A percentile compares a stretch with the other conserved stretches of the same genome.
Evolutionary conservation across 257 asterid species (phyloP).

Genomic region (Voacanga thouarsii): DNA sequence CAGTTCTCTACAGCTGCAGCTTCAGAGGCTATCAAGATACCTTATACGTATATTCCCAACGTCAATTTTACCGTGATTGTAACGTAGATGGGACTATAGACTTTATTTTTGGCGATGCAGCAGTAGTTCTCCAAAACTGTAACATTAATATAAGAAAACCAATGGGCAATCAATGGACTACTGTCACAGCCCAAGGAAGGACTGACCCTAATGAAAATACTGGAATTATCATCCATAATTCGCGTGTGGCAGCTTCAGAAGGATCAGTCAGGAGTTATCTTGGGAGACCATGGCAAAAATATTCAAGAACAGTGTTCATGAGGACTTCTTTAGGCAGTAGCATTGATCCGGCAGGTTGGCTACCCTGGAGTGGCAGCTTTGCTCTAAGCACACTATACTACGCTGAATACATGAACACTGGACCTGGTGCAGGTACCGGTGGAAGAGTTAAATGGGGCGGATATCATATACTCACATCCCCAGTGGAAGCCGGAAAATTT

Average conservation of each 20-base stretch:
- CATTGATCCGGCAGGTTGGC: slow-evolving; percentile 56
- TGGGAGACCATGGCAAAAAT: slow-evolving; percentile 61
- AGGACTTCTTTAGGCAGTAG: slow-evolving; percentile 31
- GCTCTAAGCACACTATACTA: slow-evolving; percentile 47
- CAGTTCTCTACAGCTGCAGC: slow-evolving; percentile 54
- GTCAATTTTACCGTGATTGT: slow-evolving; percentile 60
- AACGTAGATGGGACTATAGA: slow-evolving; percentile 54
- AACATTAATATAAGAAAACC: slow-evolving; percentile 41
- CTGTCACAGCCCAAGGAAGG: slow-evolving; percentile 59
- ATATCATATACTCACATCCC: slow-evolving; percentile 28
- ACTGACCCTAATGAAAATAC: slow-evolving; percentile 48
- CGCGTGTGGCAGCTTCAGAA: slow-evolving; percentile 31
- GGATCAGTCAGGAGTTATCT: slow-evolving; percentile 28
- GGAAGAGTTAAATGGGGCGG: slow-evolving; percentile 61
- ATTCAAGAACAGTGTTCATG: slow-evolving; percentile 43
- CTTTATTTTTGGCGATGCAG: slow-evolving; percentile 65
- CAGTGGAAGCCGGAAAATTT: slow-evolving; percentile 40
- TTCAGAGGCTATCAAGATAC: slow-evolving; percentile 72
- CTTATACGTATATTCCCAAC: slow-evolving; percentile 44
- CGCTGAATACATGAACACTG: slow-evolving; percentile 51
- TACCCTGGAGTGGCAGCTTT: slow-evolving; percentile 49
- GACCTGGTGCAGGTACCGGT: slow-evolving; percentile 36
- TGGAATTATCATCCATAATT: slow-evolving; percentile 47
- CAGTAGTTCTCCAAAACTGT: slow-evolving; percentile 45
- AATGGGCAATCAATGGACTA: slow-evolving; percentile 32